Evolutionary conservation across 1,284 basidiomycete species (phyloP), one percentile per base, ranked within the genome.

Genomic region (Neonothopanus nambi): DNA sequence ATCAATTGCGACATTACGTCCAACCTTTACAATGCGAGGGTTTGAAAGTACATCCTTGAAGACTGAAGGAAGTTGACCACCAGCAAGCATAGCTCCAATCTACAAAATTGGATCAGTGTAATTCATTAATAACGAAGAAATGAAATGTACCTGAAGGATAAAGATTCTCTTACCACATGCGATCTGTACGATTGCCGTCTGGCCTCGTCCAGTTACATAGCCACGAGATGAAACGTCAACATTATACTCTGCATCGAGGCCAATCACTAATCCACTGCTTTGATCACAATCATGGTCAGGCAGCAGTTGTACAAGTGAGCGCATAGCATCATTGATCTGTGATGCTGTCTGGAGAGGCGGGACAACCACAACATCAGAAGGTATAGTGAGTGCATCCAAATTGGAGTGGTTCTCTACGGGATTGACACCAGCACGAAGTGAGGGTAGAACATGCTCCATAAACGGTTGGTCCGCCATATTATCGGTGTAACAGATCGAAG

Each of bases 11-110:
- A 65, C 58, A 18, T 52, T 26, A 6, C 60, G 47, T 4, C 63
- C 63, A 36, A 53, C 61, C 46, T 65, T 64, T 11, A 57, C 33
- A 23, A 65, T 55, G 9, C 49, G 48, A 4, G 58, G 54, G 48
- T 65, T 46, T 12, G 40, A 15, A 3, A 65, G 49, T 8, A 65
- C 21, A 7, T 45, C 2, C n/a, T 26, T n/a, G 6, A 52, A 39
- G 7, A 38, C 18, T 8, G 18, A 6, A 9, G 51, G 42, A 8
- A 46, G 20, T 18, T 3, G n/a, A 3, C 23, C 18, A 26, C 51
- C 23, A 18, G 43, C 33, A 5, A 52, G 33, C 36, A 45, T 46
- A 8, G 23, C 4, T 3, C 43, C 51, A 37, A 46, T 24, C 51
- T 46, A 18, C 5, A 6, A 6, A 21, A 20, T n/a, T 36, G 20